Conservation (phyloP, 768 basidiomycete species). For the Mrakia gelida region DNA sequence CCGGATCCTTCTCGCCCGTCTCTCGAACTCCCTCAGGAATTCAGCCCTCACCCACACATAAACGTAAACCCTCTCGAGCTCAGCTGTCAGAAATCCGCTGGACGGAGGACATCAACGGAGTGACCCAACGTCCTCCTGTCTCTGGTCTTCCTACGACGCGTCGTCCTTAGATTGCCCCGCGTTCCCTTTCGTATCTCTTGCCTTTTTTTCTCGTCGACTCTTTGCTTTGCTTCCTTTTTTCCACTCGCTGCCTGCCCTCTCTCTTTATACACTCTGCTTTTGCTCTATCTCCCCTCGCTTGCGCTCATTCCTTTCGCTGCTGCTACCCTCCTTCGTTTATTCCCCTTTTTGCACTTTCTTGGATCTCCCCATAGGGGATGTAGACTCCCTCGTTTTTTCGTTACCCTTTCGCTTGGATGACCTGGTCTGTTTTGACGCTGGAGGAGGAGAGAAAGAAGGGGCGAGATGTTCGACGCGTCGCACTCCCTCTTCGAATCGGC, state of each 20-base stretch:
- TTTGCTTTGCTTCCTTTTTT: background rate
- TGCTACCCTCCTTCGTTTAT: background rate
- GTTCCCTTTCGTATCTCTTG: background rate
- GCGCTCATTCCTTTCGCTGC: background rate
- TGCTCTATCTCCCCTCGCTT: background rate
- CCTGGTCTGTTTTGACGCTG: no score
- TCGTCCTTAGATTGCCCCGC: no score
- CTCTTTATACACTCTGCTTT: no score
- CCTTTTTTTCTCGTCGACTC: background rate
- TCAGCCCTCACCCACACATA: background rate
- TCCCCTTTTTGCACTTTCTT: background rate
- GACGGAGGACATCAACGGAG: slow-evolving; percentile 3
- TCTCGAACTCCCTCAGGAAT: background rate
- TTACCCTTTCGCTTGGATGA: background rate
- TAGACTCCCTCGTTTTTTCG: background rate
- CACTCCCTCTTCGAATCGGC: no score
- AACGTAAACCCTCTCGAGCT: slow-evolving; percentile 26
- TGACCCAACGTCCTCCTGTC: no score
- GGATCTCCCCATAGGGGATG: background rate
- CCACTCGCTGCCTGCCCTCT: no score
- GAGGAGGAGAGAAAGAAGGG: no score
- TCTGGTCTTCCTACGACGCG: no score
- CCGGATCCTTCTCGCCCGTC: background rate
- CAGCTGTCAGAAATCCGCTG: slow-evolving; percentile 17
- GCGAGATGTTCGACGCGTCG: no score